Base-by-base conservation (phyloP, 129 eudicot species). In the Flaveria robusta region DNA sequence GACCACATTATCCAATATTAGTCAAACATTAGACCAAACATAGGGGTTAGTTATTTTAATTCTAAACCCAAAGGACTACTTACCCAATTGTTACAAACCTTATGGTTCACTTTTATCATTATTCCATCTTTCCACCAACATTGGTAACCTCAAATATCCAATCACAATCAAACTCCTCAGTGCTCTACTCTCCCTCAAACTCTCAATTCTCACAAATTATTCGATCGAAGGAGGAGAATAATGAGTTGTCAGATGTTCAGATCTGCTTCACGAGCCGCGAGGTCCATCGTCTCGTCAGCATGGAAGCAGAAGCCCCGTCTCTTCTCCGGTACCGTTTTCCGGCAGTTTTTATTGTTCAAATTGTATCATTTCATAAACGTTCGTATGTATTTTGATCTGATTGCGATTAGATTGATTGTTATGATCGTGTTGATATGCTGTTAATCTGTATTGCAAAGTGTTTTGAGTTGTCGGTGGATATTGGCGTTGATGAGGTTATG, bases 161-260 rank as follows among this genome's bases (percentile, higher is more conserved):
- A 80, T 75, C 85, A 77, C 71, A 31, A 63, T 66, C 69, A 73
- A 74, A 64, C 34, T 69, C 11, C 63, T 6, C 54, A 43, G 11
- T 74, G 62, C 66, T 45, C 55, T 67, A 15, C 73, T 50, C 63
- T 74, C 63, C 49, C 65, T 50, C 79, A 41, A 73, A 71, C 75
- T 50, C 67, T 41, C 22, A 29, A 7, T 50, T 65, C 29, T 37
- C 15, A 63, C 9, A 66, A 46, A 52, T 81, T 11, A 23, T 78
- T 74, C 9, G 50, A 77, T 52, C 58, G 34, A 39, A 41, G 45
- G 11, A 62, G 26, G 45, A 65, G 31, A 72, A 65, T 31, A 72
- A 95, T 95, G 99, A 91, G 88, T 72, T 81, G 95, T 9, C 94
- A 89, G 75, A 78, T 91, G 18, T 84, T 73, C 85, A 89, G 93